Base-by-base conservation (phyloP, 805 yeast genomes). In the Nakazawaea pomicola region DNA sequence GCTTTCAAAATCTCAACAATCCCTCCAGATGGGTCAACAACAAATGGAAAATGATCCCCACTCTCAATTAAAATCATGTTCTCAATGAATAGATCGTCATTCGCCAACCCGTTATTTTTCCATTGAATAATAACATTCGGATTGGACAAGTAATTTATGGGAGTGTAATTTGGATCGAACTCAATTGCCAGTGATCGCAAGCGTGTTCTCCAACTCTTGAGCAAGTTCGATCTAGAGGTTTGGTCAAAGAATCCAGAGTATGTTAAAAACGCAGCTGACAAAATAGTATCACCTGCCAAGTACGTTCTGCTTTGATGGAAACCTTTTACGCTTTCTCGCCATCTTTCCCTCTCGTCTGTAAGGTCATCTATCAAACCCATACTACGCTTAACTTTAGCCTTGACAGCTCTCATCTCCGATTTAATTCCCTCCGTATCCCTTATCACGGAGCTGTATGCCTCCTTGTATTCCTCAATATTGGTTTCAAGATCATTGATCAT, bases 361-460 rank as follows among this genome's bases (percentile, higher is more conserved):
- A 90, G 65, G 48, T 76, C 78, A 4, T 76, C 80, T 23, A 90
- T 62, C 30, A 91, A 64, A 10, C 64, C 55, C 43, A 74, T 59
- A 44, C 96, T 83, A 31, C 95, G 66, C 1, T 55, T 59, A 1
- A 87, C 83, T 45, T 78, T 84, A 2, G 36, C 40, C 44, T 78
- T 76, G 7, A 88, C 91, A 1, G 53, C 49, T 2, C 57, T 56
- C 82, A 90, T 83, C 52, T 87, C 91, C 1, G 65, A 51, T 56
- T 85, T 90, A 32, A 89, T 78, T 24, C 66, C 62, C 55, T 91
- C 96, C 1, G 86, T 72, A 28, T 86, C 90, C 45, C 95, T 66
- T 24, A 91, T 87, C n/a, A 83, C 62, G 11, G 60, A 64, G 32
- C 93, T 84, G 55, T 91, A 91, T 7, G 70, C 72, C 6, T 64